A percentile compares a stretch with the other conserved stretches of the same genome.
Conservation (phyloP, 2,329 filamentous ascomycete species). For the Nemania sp. region DNA sequence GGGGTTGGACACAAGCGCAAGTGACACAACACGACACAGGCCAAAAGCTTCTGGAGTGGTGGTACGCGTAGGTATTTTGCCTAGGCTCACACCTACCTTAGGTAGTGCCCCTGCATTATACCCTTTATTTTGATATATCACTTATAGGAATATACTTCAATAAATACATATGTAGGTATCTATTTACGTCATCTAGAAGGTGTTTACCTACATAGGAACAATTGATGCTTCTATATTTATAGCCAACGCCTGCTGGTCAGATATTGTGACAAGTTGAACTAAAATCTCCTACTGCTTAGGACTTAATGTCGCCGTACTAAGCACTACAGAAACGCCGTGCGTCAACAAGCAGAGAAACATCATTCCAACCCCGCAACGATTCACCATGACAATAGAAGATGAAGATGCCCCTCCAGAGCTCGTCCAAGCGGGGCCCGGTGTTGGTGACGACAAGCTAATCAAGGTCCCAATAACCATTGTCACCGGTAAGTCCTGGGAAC, state of each 20-base stretch:
- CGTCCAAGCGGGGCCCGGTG: conserved; percentile 51
- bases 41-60: neutral
- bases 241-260: neutral
- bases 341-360: neutral
- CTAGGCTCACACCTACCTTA: too few species aligned
- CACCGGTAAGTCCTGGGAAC: conserved; percentile 66
- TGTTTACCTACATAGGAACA: too few species aligned
- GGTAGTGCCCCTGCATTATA: neutral
- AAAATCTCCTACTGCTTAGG: neutral
- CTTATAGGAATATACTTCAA: neutral
- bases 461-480: conserved; percentile 89
- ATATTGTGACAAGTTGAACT: neutral
- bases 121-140: neutral
- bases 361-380: neutral
- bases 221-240: too few species aligned
- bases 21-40: too few species aligned
- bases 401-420: conserved; percentile 77
- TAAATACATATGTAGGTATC: neutral
- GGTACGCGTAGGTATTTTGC: neutral
- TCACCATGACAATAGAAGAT: conserved; percentile 71
- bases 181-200: too few species aligned
- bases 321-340: neutral
- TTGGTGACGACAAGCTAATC: conserved; percentile 61
- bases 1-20: neutral
- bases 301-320: neutral